Evolutionary conservation across 2,329 filamentous ascomycete genomes (phyloP), one percentile per base, ranked within the genome.

Genomic region (Fusarium fracticaudum): DNA sequence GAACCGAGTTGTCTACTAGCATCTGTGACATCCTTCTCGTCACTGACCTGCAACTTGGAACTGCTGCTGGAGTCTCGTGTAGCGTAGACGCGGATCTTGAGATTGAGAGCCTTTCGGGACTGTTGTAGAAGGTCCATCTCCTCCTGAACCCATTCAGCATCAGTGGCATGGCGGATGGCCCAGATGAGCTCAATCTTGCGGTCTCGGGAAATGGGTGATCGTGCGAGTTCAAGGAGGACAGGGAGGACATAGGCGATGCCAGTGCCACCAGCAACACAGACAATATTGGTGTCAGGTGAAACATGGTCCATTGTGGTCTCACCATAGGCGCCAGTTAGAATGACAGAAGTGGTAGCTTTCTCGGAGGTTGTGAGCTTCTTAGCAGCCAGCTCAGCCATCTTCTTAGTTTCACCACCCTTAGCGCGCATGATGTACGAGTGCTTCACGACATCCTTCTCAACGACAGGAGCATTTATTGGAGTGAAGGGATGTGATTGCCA

Each of bases 401-500:
- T 87, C 67, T 83, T 85, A 0, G 91, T 92, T 79, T 92, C 89
- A 17, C 91, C 91, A 1, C 81, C 81, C 69, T 89, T 89, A 9
- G 88, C 88, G 9, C 90, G 84, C 67, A 91, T 83, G 55, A 91
- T 85, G 74, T 91, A 91, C 22, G 87, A 86, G 72, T 91, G 88
- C 44, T 82, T 81, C 15, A 88, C 84, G 5, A 78, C 72, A 1
- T 85, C 81, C 60, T 83, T 79, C 26, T 80, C 76, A 1, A 84
- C 79, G 12, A 82, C 75, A 1, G 90, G 90, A 0, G 88, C 79
- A 61, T 87, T 90, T 14, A 91, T 83, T 0, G 91, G 89, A 0
- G 91, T 93, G 77, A 94, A 92, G 0, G 92, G 92, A 76, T 94
- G 92, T 0, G 90, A 90, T 80, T 94, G 91, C 91, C 91, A 93